Base-by-base conservation (phyloP, 208 protist species). In the Crithidia bombi region DNA sequence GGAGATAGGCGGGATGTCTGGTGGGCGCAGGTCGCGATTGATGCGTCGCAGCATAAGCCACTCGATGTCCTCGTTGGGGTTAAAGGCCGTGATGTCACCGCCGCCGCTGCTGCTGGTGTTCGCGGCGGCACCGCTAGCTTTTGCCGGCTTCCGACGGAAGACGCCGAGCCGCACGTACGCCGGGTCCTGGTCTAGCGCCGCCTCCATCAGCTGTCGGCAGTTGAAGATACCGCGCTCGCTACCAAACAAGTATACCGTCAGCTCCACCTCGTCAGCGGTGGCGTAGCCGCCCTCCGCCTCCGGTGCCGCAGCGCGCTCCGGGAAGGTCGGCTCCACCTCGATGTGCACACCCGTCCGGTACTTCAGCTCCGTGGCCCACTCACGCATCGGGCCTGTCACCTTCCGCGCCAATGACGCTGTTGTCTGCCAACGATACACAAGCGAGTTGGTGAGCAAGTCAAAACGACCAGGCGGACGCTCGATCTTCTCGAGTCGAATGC, bases 331-430 rank as follows among this genome's bases (percentile, higher is more conserved):
- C 75, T 97, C 92, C 54, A 90, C 58, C 76, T 97, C 88, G 12
- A 97, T 79, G 72, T 95, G 90, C 32, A 95, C 90, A 33, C 92
- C 92, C 17, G 92, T 97, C 44, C 89, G 80, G 75, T 93, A 97
- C 79, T 94, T 95, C 65, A 97, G 76, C 83, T 97, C 90, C 5
- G 87, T 81, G 32, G 88, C 88, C 90, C 92, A 97, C 77, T 97
- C 92, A 7, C 85, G 83, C 90, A 97, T 94, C 46, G 92, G 92
- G 1, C 92, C 92, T 2, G 79, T 83, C 28, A 97, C 83, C 43
- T 93, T 93, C 1, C 92, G 90, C 17, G 90, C 87, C 14, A 79
- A 64, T 23, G 38, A 49, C 36, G 92, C 92, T 23, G 85, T 97
- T 26, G 92, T 97, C 75, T 90, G 73, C 90, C 92, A 97, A 35